phyloP scores from a whole-genome alignment of 1,284 basidiomycete genomes.

The Cryptococcus jaspeensis region DNA sequence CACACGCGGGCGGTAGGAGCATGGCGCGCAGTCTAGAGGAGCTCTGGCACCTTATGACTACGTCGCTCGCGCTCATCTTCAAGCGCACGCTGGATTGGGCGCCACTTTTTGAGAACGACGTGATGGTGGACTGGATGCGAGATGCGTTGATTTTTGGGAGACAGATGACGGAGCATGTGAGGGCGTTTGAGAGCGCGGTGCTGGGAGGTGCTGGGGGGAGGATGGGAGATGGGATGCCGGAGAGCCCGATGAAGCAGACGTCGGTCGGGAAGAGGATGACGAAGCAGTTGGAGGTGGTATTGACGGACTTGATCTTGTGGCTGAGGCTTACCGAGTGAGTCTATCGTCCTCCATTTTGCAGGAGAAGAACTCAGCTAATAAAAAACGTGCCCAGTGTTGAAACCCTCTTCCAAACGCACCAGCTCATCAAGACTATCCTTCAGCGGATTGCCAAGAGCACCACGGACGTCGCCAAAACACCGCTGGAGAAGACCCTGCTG shows the following conservation, averaged over 20 bases:
- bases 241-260: constrained; percentile 45
- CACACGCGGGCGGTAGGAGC: constrained; percentile 27
- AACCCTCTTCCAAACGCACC: constrained; percentile 79
- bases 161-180: constrained; percentile 75
- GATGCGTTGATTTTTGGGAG: constrained; percentile 89
- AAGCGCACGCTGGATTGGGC: constrained; percentile 79
- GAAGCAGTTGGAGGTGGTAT: constrained; percentile 69
- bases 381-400: constrained; percentile 57
- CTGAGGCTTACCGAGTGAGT: constrained; percentile 75
- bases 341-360: neutral
- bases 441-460: constrained; percentile 52
- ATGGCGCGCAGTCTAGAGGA: constrained; percentile 61
- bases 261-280: constrained; percentile 69
- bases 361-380: constrained; percentile 7
- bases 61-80: constrained; percentile 77
- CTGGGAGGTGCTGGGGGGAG: constrained; percentile 38
- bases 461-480: constrained; percentile 29
- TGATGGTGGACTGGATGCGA: constrained; percentile 95
- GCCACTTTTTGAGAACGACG: constrained; percentile 68
- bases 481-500: constrained; percentile 31
- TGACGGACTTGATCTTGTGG: constrained; percentile 78
- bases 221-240: constrained; percentile 15
- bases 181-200: constrained; percentile 71
- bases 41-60: constrained; percentile 80
- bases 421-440: constrained; percentile 73